phyloP scores from a whole-genome alignment of 2,329 filamentous ascomycete species.

The Pezicula radicicola region DNA sequence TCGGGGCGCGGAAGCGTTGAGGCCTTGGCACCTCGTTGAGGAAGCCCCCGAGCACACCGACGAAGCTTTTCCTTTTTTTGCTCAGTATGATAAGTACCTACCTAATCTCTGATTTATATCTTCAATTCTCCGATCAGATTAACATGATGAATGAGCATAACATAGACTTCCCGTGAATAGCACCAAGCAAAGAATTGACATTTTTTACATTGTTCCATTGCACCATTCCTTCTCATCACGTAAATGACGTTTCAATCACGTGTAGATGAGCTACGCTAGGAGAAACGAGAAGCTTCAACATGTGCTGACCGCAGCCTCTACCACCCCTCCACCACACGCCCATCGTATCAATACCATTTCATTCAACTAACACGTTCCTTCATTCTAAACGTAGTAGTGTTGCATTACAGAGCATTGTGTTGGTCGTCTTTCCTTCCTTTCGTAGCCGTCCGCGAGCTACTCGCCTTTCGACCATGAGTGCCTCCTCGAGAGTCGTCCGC shows the following conservation, averaged over 20 bases:
- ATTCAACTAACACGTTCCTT: neutral
- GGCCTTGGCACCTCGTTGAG: too few relatives aligned
- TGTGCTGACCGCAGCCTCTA: neutral
- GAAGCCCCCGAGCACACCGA: too few relatives aligned
- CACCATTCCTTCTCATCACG: neutral
- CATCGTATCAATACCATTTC: neutral
- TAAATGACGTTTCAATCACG: neutral
- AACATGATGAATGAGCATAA: too few relatives aligned
- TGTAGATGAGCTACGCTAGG: neutral
- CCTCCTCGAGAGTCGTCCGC: conserved; percentile 31
- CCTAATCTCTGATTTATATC: too few relatives aligned
- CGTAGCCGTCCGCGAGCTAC: too few relatives aligned
- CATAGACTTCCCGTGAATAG: too few relatives aligned
- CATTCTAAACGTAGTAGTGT: neutral
- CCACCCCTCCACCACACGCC: neutral
- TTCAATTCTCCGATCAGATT: too few relatives aligned
- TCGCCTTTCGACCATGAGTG: conserved; percentile 25
- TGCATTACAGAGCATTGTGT: neutral
- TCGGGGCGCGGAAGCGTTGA: too few relatives aligned
- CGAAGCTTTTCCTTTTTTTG: too few relatives aligned
- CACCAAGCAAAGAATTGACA: too few relatives aligned
- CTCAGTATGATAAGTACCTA: too few relatives aligned
- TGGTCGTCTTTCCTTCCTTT: neutral
- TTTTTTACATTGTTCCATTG: neutral
- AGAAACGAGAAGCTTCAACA: neutral